Evolutionary conservation across 1,139 yeast genomes (phyloP).

Genomic region (Eremothecium cymbalariae): DNA sequence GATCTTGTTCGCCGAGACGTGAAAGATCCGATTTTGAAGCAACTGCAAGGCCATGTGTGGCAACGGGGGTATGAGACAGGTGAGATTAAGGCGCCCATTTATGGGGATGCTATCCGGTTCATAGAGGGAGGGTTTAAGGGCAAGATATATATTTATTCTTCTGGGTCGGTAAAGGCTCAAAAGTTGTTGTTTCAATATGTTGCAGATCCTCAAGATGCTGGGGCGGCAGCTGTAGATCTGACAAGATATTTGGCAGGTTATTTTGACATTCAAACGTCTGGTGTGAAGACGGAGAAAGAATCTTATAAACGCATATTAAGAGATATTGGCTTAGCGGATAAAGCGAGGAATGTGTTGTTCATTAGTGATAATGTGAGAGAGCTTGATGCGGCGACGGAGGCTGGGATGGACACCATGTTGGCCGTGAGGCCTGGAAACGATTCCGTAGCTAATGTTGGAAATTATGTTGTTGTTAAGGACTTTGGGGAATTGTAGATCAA

Average conservation of each 20-base stretch:
- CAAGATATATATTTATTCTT: conserved; percentile 67
- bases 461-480: conserved; percentile 12
- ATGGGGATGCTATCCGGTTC: conserved; percentile 58
- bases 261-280: conserved; percentile 80
- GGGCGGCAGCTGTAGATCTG: conserved; percentile 38
- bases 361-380: conserved; percentile 68
- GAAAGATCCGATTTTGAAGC: conserved; percentile 70
- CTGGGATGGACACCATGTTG: conserved; percentile 53
- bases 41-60: conserved; percentile 83
- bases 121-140: conserved; percentile 35
- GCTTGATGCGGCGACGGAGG: conserved; percentile 60
- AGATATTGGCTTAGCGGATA: conserved; percentile 36
- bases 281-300: conserved; percentile 49
- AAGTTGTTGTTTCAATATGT: conserved; percentile 66
- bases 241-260: conserved; percentile 53
- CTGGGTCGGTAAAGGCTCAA: conserved; percentile 89
- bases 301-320: conserved; percentile 55
- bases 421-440: conserved; percentile 75
- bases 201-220: conserved; percentile 26
- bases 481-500: conserved; percentile 7
- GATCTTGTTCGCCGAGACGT: conserved; percentile 56
- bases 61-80: conserved; percentile 67
- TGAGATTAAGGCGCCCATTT: conserved; percentile 68
- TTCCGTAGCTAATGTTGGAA: conserved; percentile 34
- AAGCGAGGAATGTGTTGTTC: conserved; percentile 42